Percentiles rank a stretch among this genome's conserved stretches.
These are phyloP conservation scores for Staphylotrichum tortipilum DNA, from an alignment of 495 filamentous ascomycete species.

Conservation along the genomic window DNA sequence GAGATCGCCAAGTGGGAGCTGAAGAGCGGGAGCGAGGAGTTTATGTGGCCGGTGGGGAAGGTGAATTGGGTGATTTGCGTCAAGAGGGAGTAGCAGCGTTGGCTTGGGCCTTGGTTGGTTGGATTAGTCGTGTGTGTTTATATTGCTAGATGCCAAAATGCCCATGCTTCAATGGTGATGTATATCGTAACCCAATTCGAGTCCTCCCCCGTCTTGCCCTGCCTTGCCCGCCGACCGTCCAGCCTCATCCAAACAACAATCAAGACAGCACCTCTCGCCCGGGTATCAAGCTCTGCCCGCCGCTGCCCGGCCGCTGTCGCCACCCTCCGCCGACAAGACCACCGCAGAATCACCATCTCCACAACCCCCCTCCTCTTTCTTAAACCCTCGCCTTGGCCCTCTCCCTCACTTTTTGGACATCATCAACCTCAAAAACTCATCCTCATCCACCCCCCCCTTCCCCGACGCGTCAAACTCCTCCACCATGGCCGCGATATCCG, in stretches of 20 bases:
- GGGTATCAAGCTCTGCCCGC: conserved; percentile 12
- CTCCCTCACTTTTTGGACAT: conserved; percentile 26
- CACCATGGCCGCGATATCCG: conserved; percentile 91
- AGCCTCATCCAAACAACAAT: neutral
- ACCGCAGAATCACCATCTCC: too few relatives aligned
- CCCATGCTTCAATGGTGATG: conserved; percentile 13
- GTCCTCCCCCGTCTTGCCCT: neutral
- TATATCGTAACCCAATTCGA: conserved; percentile 16
- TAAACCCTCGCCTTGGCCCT: neutral
- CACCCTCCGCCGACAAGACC: too few relatives aligned
- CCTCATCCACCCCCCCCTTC: conserved; percentile 77
- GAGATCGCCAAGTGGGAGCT: conserved; percentile 43
- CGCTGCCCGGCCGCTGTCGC: too few relatives aligned
- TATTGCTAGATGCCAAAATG: conserved; percentile 14
- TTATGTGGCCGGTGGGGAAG: conserved; percentile 42
- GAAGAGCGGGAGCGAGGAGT: conserved; percentile 39
- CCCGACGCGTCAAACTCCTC: conserved; percentile 97
- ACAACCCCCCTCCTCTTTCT: too few relatives aligned
- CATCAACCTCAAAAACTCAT: conserved; percentile 67
- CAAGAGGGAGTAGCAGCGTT: conserved; percentile 27
- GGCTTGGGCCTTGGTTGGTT: too few relatives aligned
- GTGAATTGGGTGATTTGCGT: conserved; percentile 44
- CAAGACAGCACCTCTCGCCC: neutral
- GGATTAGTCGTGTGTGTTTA: conserved; percentile 1
- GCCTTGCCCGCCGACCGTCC: neutral